Evolutionary conservation across 1,284 basidiomycete species (phyloP).

Genomic region (Anthracocystis panici-leucophaei): DNA sequence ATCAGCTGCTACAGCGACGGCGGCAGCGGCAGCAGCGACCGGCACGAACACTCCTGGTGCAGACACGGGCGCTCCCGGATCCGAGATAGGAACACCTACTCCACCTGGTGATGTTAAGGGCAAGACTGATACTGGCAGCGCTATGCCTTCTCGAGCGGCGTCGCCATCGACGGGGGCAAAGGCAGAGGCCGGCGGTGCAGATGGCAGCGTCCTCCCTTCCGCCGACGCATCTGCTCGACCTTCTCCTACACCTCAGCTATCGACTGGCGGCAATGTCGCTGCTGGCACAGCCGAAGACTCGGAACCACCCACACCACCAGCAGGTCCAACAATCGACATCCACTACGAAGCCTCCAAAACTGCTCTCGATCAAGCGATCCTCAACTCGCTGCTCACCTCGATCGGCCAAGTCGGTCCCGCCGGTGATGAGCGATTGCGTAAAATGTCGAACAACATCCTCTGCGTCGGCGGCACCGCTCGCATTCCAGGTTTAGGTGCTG

Average conservation of each 20-base stretch:
- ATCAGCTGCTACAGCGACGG: constrained; percentile 14
- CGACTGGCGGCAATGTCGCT: neutral
- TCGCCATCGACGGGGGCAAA: constrained; percentile 20
- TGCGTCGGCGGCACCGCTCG: constrained; percentile 84
- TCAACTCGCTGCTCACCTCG: constrained; percentile 77
- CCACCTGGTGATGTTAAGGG: constrained; percentile 17
- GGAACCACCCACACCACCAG: constrained; percentile 11
- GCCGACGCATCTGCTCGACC: constrained; percentile 41
- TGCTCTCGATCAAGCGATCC: constrained; percentile 92
- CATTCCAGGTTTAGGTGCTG: constrained; percentile 69
- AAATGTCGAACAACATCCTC: constrained; percentile 87
- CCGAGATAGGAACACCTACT: constrained; percentile 40
- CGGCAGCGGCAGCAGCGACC: constrained; percentile 8
- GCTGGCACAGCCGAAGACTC: neutral
- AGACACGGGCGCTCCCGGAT: constrained; percentile 22
- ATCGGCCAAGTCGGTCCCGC: constrained; percentile 48
- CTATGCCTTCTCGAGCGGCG: constrained; percentile 26
- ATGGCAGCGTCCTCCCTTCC: constrained; percentile 24
- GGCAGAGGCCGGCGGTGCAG: constrained; percentile 9
- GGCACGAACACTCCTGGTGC: constrained; percentile 15
- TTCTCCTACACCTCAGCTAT: constrained; percentile 28
- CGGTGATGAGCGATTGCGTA: constrained; percentile 88
- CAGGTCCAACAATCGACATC: constrained; percentile 75
- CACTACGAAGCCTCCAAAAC: constrained; percentile 87
- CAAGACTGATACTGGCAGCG: constrained; percentile 18